Percentiles rank a stretch among this genome's conserved stretches.
Conservation (phyloP, 164 flowering plant species). For the Liriodendron chinense region DNA sequence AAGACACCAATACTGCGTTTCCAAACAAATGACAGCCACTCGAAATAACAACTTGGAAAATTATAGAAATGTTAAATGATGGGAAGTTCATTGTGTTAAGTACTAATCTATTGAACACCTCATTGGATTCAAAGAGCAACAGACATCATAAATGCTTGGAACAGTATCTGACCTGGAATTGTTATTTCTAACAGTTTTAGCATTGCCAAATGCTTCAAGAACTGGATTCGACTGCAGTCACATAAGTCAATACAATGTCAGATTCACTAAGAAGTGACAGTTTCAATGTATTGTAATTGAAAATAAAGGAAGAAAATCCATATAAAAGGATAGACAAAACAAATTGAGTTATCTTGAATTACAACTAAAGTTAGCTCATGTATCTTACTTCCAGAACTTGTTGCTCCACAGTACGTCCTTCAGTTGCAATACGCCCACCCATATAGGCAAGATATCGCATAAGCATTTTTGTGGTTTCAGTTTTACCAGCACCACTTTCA, state of each 20-base stretch:
- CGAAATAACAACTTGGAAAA: no score
- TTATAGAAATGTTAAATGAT: no score
- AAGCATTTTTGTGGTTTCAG: conserved; percentile 91
- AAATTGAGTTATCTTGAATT: not conserved
- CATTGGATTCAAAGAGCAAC: not conserved
- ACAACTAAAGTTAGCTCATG: conserved; percentile 7
- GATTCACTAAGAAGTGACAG: not conserved
- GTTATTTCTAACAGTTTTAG: conserved; percentile 79
- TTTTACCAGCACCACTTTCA: conserved; percentile 94
- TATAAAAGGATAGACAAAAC: not conserved
- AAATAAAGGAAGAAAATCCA: not conserved
- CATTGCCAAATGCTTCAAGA: conserved; percentile 94
- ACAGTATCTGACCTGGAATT: conserved; percentile 67
- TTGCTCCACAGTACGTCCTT: conserved; percentile 73
- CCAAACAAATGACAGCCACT: no score
- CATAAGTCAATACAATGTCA: conserved; percentile 15
- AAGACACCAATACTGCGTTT: no score
- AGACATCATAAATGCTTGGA: not conserved
- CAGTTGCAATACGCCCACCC: conserved; percentile 63
- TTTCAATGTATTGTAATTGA: not conserved
- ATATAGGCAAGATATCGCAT: conserved; percentile 86
- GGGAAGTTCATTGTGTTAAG: not conserved
- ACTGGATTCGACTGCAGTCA: conserved; percentile 83
- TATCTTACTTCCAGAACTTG: conserved; percentile 79
- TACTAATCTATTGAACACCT: not conserved